Conservation (phyloP, 129 eudicot species). For the carrot (Daucus carota) region DNA sequence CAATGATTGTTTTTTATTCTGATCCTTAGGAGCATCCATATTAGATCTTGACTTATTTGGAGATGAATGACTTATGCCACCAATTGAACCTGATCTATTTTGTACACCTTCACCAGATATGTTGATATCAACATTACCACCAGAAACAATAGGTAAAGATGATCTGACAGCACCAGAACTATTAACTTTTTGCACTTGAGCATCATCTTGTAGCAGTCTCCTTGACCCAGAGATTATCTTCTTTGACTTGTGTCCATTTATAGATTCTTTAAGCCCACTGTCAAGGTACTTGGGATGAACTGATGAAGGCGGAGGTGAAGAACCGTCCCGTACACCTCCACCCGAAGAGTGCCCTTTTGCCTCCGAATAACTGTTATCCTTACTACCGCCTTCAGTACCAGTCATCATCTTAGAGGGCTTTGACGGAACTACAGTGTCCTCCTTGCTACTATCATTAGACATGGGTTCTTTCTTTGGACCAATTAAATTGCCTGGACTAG, state of each 20-base stretch:
- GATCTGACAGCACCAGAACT: slow-evolving; percentile 23
- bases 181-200: slow-evolving; percentile 20
- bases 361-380: slow-evolving; percentile 16
- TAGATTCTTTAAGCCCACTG: slow-evolving; percentile 26
- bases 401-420: not conserved
- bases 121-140: slow-evolving; percentile 12
- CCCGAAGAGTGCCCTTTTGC: slow-evolving; percentile 13
- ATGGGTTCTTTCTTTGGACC: slow-evolving; percentile 10
- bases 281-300: slow-evolving; percentile 21
- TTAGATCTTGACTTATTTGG: slow-evolving; percentile 24
- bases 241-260: slow-evolving; percentile 40
- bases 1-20: slow-evolving; percentile 22
- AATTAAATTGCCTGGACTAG: not conserved
- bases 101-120: slow-evolving; percentile 29
- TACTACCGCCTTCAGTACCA: slow-evolving; percentile 19
- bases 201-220: not conserved
- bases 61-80: slow-evolving; percentile 33
- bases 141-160: slow-evolving; percentile 15
- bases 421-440: slow-evolving; percentile 1
- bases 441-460: not conserved
- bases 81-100: slow-evolving; percentile 22
- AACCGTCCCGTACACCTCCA: slow-evolving; percentile 14
- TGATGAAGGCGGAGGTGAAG: slow-evolving; percentile 19
- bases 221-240: slow-evolving; percentile 21
- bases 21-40: slow-evolving; percentile 12